Evolutionary conservation across 352 stramenopile species (phyloP).

Genomic region (Phytophthora cactorum): DNA sequence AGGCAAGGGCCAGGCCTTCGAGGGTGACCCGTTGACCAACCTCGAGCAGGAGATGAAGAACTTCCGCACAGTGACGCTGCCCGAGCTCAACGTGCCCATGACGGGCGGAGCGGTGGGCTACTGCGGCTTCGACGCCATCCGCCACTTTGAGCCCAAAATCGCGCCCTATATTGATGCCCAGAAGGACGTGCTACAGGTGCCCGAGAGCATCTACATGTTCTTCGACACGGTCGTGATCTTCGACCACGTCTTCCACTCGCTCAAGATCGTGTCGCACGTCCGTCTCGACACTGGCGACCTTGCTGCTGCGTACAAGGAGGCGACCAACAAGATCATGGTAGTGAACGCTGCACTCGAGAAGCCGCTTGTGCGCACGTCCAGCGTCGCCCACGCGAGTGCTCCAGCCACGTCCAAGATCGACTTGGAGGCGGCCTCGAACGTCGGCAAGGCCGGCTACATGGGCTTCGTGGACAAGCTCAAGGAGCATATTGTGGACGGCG

Average conservation of each 20-base stretch:
- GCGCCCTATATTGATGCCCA: conserved; percentile 80
- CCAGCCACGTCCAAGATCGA: conserved; percentile 56
- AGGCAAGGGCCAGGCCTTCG: conserved; percentile 58
- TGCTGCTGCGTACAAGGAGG: conserved; percentile 68
- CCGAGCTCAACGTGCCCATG: conserved; percentile 83
- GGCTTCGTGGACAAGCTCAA: conserved; percentile 89
- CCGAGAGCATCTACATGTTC: conserved; percentile 92
- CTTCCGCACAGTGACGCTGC: conserved; percentile 71
- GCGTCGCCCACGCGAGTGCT: conserved; percentile 60
- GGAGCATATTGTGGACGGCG: conserved; percentile 88
- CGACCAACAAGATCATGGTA: conserved; percentile 74
- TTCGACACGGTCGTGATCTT: conserved; percentile 91
- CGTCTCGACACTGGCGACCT: conserved; percentile 75
- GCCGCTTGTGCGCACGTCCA: conserved; percentile 61
- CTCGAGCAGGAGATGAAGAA: conserved; percentile 84
- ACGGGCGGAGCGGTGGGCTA: conserved; percentile 89
- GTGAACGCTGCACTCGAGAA: conserved; percentile 70
- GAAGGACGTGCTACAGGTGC: conserved; percentile 80
- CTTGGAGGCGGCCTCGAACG: conserved; percentile 80
- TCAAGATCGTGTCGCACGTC: conserved; percentile 90
- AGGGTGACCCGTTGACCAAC: conserved; percentile 78
- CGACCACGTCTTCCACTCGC: conserved; percentile 90
- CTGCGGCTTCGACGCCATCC: conserved; percentile 89
- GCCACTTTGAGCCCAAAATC: conserved; percentile 88
- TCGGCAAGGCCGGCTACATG: conserved; percentile 87